phyloP scores from a whole-genome alignment of 2,329 filamentous ascomycete species.

The Aspergillus aculeatinus region DNA sequence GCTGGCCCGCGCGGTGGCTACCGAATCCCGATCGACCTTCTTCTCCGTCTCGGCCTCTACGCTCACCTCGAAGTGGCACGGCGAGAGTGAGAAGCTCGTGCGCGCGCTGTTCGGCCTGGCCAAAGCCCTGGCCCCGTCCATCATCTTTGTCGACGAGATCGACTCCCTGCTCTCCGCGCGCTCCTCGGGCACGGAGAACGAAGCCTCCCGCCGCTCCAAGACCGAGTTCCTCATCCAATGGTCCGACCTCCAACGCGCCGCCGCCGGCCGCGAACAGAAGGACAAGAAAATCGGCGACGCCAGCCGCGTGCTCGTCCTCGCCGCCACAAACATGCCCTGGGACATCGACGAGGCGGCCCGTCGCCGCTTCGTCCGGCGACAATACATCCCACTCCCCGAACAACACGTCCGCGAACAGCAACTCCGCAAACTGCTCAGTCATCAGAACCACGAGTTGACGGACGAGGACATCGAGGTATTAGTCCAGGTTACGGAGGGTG shows the following conservation, averaged over 20 bases:
- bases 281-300: slow-evolving; percentile 70
- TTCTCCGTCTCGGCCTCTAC: slow-evolving; percentile 96
- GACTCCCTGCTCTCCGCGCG: slow-evolving; percentile 86
- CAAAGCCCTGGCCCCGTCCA: slow-evolving; percentile 83
- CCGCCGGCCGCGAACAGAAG: slow-evolving; percentile 72
- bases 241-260: slow-evolving; percentile 89
- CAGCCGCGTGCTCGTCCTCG: slow-evolving; percentile 84
- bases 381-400: slow-evolving; percentile 95
- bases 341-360: slow-evolving; percentile 95
- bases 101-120: slow-evolving; percentile 88
- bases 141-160: slow-evolving; percentile 98
- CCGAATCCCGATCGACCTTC: slow-evolving; percentile 91
- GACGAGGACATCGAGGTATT: slow-evolving; percentile 70
- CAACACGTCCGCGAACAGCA: slow-evolving; percentile 76
- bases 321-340: slow-evolving; percentile 95
- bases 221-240: slow-evolving; percentile 98
- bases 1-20: slow-evolving; percentile 90
- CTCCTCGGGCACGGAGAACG: slow-evolving; percentile 76
- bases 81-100: slow-evolving; percentile 95
- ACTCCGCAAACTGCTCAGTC: slow-evolving; percentile 72
- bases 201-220: slow-evolving; percentile 90
- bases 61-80: slow-evolving; percentile 91
- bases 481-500: slow-evolving; percentile 82
- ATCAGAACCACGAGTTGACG: slow-evolving; percentile 80
- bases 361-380: slow-evolving; percentile 83